phyloP scores from a whole-genome alignment of 495 filamentous ascomycete species.

The Talaromyces borbonicus region DNA sequence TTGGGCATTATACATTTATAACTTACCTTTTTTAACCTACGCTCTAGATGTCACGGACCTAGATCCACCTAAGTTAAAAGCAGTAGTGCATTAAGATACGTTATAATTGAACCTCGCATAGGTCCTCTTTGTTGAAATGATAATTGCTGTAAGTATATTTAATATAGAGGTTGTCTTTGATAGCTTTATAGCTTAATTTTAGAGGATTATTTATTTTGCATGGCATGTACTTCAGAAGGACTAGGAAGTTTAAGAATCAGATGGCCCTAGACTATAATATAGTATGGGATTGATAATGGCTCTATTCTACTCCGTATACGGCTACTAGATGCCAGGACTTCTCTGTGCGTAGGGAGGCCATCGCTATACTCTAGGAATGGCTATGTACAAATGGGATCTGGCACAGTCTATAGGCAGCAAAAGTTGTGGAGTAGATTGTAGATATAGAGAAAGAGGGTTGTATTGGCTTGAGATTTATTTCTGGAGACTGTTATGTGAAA shows the following conservation, averaged over 20 bases:
- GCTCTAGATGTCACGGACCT: no score
- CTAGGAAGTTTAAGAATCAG: neutral
- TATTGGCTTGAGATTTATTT: neutral
- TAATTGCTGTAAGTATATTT: neutral
- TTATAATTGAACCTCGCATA: no score
- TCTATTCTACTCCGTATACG: neutral
- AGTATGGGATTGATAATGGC: neutral
- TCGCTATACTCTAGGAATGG: neutral
- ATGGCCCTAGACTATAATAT: neutral
- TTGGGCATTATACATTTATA: no score
- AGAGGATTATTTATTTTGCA: neutral
- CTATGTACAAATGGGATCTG: neutral
- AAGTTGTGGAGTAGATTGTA: neutral
- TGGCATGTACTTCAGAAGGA: neutral
- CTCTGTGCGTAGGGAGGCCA: neutral
- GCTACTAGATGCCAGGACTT: neutral
- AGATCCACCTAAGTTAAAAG: no score
- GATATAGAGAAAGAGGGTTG: neutral
- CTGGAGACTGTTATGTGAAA: neutral
- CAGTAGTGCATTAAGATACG: no score
- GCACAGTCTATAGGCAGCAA: slow-evolving; percentile 1
- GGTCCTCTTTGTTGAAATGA: no score
- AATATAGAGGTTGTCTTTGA: neutral
- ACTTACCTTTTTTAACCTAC: no score
- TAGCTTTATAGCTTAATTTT: neutral